Base-by-base conservation (phyloP, 164 flowering plant species). In the Magnolia sinica region DNA sequence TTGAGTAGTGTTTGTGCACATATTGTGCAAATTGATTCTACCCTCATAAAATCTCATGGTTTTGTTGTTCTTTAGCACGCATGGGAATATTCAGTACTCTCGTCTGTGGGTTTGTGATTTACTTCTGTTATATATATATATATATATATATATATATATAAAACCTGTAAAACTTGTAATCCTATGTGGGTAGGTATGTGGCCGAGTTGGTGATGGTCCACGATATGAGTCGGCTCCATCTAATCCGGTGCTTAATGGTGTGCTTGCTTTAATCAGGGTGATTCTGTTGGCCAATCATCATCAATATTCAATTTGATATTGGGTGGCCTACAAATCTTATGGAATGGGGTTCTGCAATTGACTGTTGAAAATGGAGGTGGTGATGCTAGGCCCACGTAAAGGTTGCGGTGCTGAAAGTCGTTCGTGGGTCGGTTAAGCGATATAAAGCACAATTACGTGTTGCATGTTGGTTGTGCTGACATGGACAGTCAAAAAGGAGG, bases 281-380 rank as follows among this genome's bases (percentile, higher is more conserved):
- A 70, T 7, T 50, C 13, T 50, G 73, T 70, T 19, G 24, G 9
- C 71, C 71, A 68, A 31, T 68, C 71, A 68, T 10, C 50, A 29
- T 29, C 71, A 29, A 45, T 70, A 20, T 70, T 70, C 73, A 70
- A 50, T 29, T 70, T 70, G 73, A 50, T 70, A n/a, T 9, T 45
- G 20, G 14, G 5, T 16, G 8, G 9, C 1, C 45, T 68, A 10
- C 24, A 27, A 8, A 29, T 64, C 45, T 68, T 11, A 10, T 14
- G 70, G 1, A 8, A 68, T 24, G 45, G 31, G 49, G 7, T 29
- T 29, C 9, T 68, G 49, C 24, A 9, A 18, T 4, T n/a, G 14
- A 70, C 8, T 49, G 31, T 20, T 14, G 58, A 9, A 49, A n/a
- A 9, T 45, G 58, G 55, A 49, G 55, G 27, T n/a, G 73, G 58